phyloP scores from a whole-genome alignment of 805 yeast species.

The Saccharomycopsis vini region DNA sequence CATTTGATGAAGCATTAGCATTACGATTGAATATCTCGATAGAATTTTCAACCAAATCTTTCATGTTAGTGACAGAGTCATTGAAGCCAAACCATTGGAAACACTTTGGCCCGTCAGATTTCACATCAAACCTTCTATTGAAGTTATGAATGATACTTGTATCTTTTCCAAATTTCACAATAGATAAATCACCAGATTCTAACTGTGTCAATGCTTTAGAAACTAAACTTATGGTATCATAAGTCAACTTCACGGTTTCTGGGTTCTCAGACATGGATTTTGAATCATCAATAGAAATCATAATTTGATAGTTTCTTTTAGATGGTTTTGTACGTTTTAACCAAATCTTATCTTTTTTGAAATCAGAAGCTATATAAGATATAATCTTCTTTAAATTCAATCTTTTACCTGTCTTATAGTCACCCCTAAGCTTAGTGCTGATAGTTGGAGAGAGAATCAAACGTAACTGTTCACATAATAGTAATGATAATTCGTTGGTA shows the following conservation, averaged over 20 bases:
- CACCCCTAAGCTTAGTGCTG: conserved; percentile 93
- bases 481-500: conserved; percentile 82
- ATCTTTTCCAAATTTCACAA: conserved; percentile 83
- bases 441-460: conserved; percentile 90
- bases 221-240: conserved; percentile 88
- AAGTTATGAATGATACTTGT: conserved; percentile 84
- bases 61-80: conserved; percentile 80
- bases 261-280: conserved; percentile 90
- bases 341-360: conserved; percentile 98
- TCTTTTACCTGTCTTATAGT: conserved; percentile 93
- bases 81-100: conserved; percentile 87
- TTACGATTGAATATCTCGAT: conserved; percentile 59
- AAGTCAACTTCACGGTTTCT: conserved; percentile 80
- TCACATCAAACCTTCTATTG: conserved; percentile 67
- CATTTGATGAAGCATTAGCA: conserved; percentile 37
- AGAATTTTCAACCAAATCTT: conserved; percentile 61
- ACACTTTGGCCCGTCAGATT: conserved; percentile 70
- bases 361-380: conserved; percentile 95
- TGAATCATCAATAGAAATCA: conserved; percentile 96
- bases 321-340: conserved; percentile 94
- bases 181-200: conserved; percentile 87
- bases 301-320: conserved; percentile 92
- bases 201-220: conserved; percentile 88
- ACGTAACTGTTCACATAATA: conserved; percentile 85
- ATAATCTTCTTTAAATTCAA: conserved; percentile 95